Evolutionary conservation across 2,329 filamentous ascomycete species (phyloP), one percentile per base, ranked within the genome.

Genomic region (Trichoderma harzianum): DNA sequence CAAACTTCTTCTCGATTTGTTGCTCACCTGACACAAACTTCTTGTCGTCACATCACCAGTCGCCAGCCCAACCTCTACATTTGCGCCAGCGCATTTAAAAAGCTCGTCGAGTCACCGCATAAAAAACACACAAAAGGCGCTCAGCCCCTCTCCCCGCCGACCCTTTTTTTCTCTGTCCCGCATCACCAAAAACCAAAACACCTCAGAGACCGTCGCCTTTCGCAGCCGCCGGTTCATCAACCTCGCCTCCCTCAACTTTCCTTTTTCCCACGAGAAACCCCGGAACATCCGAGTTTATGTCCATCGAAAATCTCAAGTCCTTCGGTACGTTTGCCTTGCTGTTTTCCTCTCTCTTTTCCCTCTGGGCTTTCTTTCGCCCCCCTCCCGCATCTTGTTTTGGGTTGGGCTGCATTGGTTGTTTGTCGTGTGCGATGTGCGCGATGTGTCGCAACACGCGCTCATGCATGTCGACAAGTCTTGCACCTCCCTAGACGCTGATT

Each of bases 221-320:
- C 69, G 71, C 74, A 83, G 81, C 82, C 79, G 85, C 87, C 85
- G 81, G 84, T 87, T 86, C 86, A 86, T 86, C 78, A 80, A 77
- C 75, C 73, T 75, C 76, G 77, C 79, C 76, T 78, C 76, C 76
- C 78, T 74, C 82, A 83, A 84, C n/a, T 86, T 83, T 84, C 83
- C 81, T 87, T 84, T 87, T 84, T 87, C 86, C 69, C 86, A 85
- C 82, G 82, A 79, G 83, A 82, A 78, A 84, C 85, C 87, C 86
- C 84, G 79, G 82, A 81, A 88, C 90, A 90, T 89, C 87, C 91
- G 91, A 92, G 92, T 95, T 94, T 95, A 96, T 96, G 93, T 96
- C 93, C 91, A 96, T 96, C 93, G 93, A 96, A 94, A 97, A 97
- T 90, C 92, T 97, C 87, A 96, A 96, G 91, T 91, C 92, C 89